Conservation (phyloP, 352 stramenopile species). For the Thraustotheca clavata region DNA sequence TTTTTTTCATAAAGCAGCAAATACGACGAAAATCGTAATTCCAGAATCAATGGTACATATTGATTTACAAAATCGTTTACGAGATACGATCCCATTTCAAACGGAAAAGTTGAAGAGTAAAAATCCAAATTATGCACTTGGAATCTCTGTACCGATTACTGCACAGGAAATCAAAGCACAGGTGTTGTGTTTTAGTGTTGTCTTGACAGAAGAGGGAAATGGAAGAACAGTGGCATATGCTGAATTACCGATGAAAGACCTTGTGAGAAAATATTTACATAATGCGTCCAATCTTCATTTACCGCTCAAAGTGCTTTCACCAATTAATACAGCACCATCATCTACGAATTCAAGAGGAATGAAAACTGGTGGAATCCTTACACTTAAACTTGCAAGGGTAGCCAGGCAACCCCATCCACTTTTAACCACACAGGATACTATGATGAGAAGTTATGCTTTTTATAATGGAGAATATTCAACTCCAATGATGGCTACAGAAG, state of each 20-base stretch:
- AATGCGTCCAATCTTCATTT: constrained; percentile 10
- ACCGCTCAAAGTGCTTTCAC: constrained; percentile 8
- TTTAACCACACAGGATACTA: constrained; percentile 12
- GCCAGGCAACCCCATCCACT: not conserved
- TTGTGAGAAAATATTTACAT: constrained; percentile 18
- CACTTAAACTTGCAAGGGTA: constrained; percentile 14
- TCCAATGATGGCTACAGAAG: constrained; percentile 15
- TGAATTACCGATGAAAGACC: constrained; percentile 21
- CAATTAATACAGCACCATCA: not conserved
- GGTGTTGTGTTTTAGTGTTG: constrained; percentile 18
- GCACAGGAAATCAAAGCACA: constrained; percentile 4
- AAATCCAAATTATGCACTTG: constrained; percentile 13
- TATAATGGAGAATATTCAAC: constrained; percentile 22
- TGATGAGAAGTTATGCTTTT: constrained; percentile 19
- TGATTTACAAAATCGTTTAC: constrained; percentile 16
- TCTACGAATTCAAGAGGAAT: not conserved
- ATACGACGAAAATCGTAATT: not conserved
- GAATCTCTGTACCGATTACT: constrained; percentile 14
- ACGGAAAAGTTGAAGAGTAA: constrained; percentile 14
- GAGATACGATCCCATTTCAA: constrained; percentile 19
- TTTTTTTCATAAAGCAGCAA: constrained; percentile 1
- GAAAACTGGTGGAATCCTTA: not conserved
- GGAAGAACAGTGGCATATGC: constrained; percentile 18
- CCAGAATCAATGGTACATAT: constrained; percentile 18
- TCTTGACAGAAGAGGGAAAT: constrained; percentile 16